Base-by-base conservation (phyloP, 805 yeast genomes). In the Cyberlindnera mycetangii region DNA sequence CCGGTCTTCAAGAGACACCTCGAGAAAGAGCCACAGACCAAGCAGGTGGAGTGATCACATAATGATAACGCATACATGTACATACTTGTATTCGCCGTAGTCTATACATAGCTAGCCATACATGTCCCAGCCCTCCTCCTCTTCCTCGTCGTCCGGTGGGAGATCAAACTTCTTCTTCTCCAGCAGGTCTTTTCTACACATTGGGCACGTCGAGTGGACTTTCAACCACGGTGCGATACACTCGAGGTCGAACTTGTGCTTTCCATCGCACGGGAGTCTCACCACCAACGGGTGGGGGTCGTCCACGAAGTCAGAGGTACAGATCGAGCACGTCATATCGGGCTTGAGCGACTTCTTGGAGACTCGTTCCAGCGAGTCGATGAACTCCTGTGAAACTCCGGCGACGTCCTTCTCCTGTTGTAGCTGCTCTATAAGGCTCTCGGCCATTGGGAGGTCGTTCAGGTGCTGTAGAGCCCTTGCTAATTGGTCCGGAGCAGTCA, bases 191-290 rank as follows among this genome's bases (percentile, higher is more conserved):
- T 75, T 79, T 51, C 98, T 72, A 60, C 97, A 92, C 56, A 92
- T 64, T 0, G 98, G 98, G 59, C 98, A 90, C 0, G 88, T 83
- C 2, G 76, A 68, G 54, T 84, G 79, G 41, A 80, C 69, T 50
- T 79, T 77, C 41, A 92, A 70, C 98, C 98, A 90, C 0, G 95
- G 93, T 0, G 85, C 83, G 31, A 92, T 81, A 61, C 97, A 90
- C 53, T 92, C 97, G 51, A 89, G 69, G 60, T 90, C 98, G 64
- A 86, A 90, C 33, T 74, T 74, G 62, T 90, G 98, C 32, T 72
- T 70, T 3, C 60, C 62, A 2, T 44, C 53, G 64, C 98, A 90
- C 6, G 84, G 83, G 20, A 90, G 70, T 53, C 75, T 70, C 15
- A 89, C 96, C 11, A 90, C 80, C 38, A 90, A 67, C 3, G 97